Conservation (phyloP, 2,329 filamentous ascomycete species). For the Teratosphaeria epicoccoides region DNA sequence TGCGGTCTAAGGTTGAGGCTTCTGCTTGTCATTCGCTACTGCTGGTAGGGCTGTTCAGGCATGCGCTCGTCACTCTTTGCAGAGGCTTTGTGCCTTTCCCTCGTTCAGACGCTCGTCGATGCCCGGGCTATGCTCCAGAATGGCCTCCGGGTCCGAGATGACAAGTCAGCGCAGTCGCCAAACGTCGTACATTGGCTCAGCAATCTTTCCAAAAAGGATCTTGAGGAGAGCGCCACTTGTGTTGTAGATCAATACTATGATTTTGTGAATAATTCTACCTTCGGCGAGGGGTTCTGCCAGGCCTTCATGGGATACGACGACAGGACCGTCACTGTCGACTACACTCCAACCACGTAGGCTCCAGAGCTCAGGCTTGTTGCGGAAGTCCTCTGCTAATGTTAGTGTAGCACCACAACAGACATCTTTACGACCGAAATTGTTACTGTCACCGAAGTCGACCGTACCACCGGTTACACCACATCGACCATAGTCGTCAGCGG, state of each 20-base stretch:
- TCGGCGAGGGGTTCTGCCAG: conserved; percentile 18
- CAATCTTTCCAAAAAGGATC: conserved; percentile 14
- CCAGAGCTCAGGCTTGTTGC: background rate
- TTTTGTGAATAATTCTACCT: conserved; percentile 13
- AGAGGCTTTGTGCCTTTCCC: conserved; percentile 20
- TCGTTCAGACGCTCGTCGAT: conserved; percentile 12
- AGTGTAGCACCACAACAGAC: conserved; percentile 10
- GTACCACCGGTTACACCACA: conserved; percentile 15
- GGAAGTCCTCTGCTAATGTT: background rate
- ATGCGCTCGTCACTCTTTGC: conserved; percentile 19
- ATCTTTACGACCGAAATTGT: conserved; percentile 12
- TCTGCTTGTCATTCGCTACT: conserved; percentile 15
- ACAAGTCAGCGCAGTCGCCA: conserved; percentile 2
- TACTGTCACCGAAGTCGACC: conserved; percentile 10
- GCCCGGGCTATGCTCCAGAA: conserved; percentile 13
- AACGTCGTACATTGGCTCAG: conserved; percentile 11
- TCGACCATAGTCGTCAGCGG: conserved; percentile 15
- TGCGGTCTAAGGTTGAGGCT: conserved; percentile 3
- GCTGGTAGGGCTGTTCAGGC: conserved; percentile 8
- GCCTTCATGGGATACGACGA: conserved; percentile 18
- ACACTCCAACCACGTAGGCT: conserved; percentile 22
- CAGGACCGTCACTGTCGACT: conserved; percentile 15
- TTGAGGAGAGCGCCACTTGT: conserved; percentile 4
- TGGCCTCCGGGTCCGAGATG: conserved; percentile 1
- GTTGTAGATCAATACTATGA: conserved; percentile 18